Base-by-base conservation (phyloP, 2,329 filamentous ascomycete species). In the Calycina herbarum region DNA sequence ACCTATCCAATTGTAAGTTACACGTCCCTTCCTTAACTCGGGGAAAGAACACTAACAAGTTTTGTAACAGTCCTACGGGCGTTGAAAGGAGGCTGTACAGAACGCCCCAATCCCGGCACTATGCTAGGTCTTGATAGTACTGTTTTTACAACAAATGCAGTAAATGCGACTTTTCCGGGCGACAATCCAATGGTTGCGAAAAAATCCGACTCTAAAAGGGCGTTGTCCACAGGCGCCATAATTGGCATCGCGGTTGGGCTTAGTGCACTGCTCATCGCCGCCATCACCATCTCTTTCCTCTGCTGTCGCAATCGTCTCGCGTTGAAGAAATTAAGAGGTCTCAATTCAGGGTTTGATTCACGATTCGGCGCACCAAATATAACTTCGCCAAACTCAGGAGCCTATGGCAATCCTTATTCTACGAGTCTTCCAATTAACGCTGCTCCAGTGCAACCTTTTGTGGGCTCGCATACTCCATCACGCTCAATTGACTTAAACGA, bases 291-390 rank as follows among this genome's bases (percentile, higher is more conserved):
- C 24, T n/a, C 61, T 3, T 68, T 71, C 60, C 54, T 73, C 11
- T 73, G 64, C 35, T 35, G 59, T 17, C 64, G 67, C 13, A 73
- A 68, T 63, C 66, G 65, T 10, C 66, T 58, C 5, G 62, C 51
- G n/a, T 42, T 45, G 11, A 67, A 61, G 5, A 40, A 31, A 7
- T 6, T 67, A 33, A 67, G 67, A 38, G 31, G 24, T 13, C 67
- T 74, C 10, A 42, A 64, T n/a, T 71, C 68, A 20, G 66, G 67
- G 15, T 66, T 73, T 20, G 67, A 75, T 62, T 27, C 65, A n/a
- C 68, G 72, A n/a, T 73, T 70, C 57, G 73, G 73, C 6, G 69
- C 72, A 20, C 40, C 51, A 17, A 71, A 72, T 20, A 75, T 74
- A 17, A 70, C 72, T 3, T 65, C 71, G 10, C 72, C 73, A 24